Conservation (phyloP, 805 yeast genomes). For the Groenewaldozyma tartarivorans region DNA sequence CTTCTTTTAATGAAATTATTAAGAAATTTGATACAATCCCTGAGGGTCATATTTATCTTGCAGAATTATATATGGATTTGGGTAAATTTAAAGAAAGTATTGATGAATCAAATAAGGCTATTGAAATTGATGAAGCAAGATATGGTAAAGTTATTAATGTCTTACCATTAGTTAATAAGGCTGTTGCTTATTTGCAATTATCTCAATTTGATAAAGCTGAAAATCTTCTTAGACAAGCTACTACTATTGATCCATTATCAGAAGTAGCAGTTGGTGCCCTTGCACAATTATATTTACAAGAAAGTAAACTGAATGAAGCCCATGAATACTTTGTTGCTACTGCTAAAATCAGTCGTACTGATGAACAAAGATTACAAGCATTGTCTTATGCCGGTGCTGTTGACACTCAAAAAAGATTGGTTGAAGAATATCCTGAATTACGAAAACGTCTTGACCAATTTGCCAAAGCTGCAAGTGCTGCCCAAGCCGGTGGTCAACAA, state of each 20-base stretch:
- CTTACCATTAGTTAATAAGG: conserved; percentile 82
- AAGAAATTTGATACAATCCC: conserved; percentile 70
- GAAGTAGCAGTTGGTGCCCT: conserved; percentile 86
- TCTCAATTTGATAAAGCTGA: conserved; percentile 47
- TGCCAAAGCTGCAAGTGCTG: conserved; percentile 8
- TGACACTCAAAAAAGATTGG: conserved; percentile 71
- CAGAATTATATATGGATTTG: conserved; percentile 82
- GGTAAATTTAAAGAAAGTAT: conserved; percentile 65
- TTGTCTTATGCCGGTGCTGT: conserved; percentile 89
- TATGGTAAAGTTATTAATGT: conserved; percentile 73
- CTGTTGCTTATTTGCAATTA: conserved; percentile 41
- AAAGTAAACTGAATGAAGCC: conserved; percentile 75
- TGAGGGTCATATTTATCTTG: conserved; percentile 90
- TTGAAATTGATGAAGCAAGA: conserved; percentile 52
- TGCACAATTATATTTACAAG: conserved; percentile 84
- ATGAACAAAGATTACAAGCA: conserved; percentile 83
- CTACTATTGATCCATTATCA: conserved; percentile 74
- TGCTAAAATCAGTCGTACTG: conserved; percentile 70
- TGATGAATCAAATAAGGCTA: conserved; percentile 78
- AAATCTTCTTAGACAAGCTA: conserved; percentile 60
- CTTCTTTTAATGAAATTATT: conserved; percentile 16
- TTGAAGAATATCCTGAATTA: conserved; percentile 26
- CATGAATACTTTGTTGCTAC: conserved; percentile 73
- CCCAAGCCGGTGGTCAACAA: no score
- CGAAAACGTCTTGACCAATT: conserved; percentile 22